Evolutionary conservation across 2,329 filamentous ascomycete genomes (phyloP), one percentile per base, ranked within the genome.

Genomic region (Alternaria incomplexa): DNA sequence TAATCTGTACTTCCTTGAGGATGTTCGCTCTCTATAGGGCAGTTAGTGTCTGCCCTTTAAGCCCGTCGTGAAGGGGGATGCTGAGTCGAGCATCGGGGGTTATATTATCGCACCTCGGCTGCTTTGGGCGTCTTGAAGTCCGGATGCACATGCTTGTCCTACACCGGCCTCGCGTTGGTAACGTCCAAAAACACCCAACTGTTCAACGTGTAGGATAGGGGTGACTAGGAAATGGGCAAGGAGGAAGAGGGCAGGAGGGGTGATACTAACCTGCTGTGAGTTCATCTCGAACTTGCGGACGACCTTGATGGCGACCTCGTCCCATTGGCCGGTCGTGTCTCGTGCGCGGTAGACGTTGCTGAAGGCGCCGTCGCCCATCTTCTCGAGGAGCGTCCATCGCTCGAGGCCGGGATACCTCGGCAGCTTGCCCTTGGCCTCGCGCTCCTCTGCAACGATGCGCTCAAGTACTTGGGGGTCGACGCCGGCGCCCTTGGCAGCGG

Each of bases 251-350:
- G 68, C 64, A 71, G 43, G 22, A 30, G 45, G 69, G 74, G 73
- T 64, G 51, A 66, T 70, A 91, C 93, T 88, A 88, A 99, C 96
- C 93, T 98, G 96, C 85, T 91, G 93, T 70, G 90, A 94, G 83
- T 97, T 98, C 93, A 99, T 97, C 83, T 99, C 96, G 80, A 93
- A 98, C 83, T 98, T 98, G 77, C 96, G 91, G 68, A 99, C 96
- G 55, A 99, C 96, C 82, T 99, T 99, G 86, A 99, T 98, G 72
- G 95, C 96, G 32, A 96, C 93, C 78, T 98, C 91, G 69, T 88
- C 89, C 66, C 88, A 87, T 66, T 90, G 85, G 44, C 92, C 91
- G 6, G 89, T 86, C 48, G 81, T 85, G 79, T 99, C 96, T 70
- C 86, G 88, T 40, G 96, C 96, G 43, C 93, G 90, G 81, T 98